These are phyloP conservation scores for Debaryomyces psychrophilus DNA, from an alignment of 1,139 yeast genomes.

Conservation along the genomic window DNA sequence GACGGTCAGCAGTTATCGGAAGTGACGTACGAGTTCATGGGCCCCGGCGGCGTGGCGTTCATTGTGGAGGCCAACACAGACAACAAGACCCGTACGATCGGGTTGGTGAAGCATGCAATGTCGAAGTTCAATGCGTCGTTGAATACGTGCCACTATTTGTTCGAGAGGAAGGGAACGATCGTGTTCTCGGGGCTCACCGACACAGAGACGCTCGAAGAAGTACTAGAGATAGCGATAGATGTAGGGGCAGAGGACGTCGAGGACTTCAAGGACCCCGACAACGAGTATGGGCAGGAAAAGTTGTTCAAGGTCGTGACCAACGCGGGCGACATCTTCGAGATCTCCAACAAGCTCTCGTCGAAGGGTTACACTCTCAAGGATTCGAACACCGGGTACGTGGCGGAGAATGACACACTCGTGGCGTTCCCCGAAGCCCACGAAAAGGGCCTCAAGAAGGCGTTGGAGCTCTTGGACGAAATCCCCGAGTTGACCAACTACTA, in stretches of 20 bases:
- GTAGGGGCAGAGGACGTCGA: conserved; percentile 84
- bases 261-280: conserved; percentile 45
- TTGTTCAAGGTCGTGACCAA: conserved; percentile 54
- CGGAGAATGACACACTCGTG: conserved; percentile 64
- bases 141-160: conserved; percentile 78
- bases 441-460: conserved; percentile 58
- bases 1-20: conserved; percentile 38
- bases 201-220: conserved; percentile 55
- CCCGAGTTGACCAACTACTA: conserved; percentile 83
- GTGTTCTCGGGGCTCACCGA: conserved; percentile 48
- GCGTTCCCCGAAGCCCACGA: conserved; percentile 55
- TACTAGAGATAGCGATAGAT: conserved; percentile 75
- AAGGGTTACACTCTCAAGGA: conserved; percentile 65
- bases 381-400: conserved; percentile 67
- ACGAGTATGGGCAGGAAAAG: conserved; percentile 44
- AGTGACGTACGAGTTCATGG: conserved; percentile 83
- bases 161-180: conserved; percentile 75
- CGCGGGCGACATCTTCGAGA: conserved; percentile 60
- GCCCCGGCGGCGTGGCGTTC: conserved; percentile 89
- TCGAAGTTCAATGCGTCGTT: conserved; percentile 69
- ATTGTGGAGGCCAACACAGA: conserved; percentile 87
- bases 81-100: conserved; percentile 81
- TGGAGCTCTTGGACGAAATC: conserved; percentile 65
- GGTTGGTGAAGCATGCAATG: conserved; percentile 74
- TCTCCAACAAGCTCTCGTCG: conserved; percentile 60